Conservation (phyloP, 495 filamentous ascomycete species). For the Aspergillus diversus region DNA sequence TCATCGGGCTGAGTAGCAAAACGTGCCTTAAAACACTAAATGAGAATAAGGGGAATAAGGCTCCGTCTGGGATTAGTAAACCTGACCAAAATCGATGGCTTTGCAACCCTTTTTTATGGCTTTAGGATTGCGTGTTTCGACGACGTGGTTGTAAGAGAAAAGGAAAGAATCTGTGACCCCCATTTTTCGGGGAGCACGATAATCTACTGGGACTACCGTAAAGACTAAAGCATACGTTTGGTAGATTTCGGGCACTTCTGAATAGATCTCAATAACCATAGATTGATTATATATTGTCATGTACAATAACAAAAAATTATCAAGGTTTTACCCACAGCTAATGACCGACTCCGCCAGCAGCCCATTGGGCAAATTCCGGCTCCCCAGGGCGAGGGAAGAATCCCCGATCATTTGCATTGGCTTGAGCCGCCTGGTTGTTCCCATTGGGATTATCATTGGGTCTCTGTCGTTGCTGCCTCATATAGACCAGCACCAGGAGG, state of each 20-base stretch:
- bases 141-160: too few species aligned
- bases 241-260: background rate
- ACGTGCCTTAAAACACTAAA: background rate
- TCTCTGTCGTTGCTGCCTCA: constrained; percentile 69
- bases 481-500: constrained; percentile 78
- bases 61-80: background rate
- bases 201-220: too few species aligned
- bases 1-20: constrained; percentile 10
- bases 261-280: constrained; percentile 16
- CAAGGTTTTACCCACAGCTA: constrained; percentile 34
- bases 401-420: constrained; percentile 58
- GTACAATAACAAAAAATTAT: constrained; percentile 1
- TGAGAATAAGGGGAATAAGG: background rate
- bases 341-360: constrained; percentile 76
- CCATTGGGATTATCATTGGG: constrained; percentile 45
- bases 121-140: too few species aligned
- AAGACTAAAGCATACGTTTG: too few species aligned
- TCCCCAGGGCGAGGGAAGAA: constrained; percentile 74
- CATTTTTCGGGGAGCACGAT: too few species aligned
- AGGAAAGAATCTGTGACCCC: too few species aligned
- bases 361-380: constrained; percentile 74
- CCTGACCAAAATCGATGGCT: too few species aligned
- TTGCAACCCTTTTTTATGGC: too few species aligned
- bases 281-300: constrained; percentile 25
- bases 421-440: constrained; percentile 36